phyloP scores from a whole-genome alignment of 2,329 filamentous ascomycete genomes.

The Cadophora malorum region DNA sequence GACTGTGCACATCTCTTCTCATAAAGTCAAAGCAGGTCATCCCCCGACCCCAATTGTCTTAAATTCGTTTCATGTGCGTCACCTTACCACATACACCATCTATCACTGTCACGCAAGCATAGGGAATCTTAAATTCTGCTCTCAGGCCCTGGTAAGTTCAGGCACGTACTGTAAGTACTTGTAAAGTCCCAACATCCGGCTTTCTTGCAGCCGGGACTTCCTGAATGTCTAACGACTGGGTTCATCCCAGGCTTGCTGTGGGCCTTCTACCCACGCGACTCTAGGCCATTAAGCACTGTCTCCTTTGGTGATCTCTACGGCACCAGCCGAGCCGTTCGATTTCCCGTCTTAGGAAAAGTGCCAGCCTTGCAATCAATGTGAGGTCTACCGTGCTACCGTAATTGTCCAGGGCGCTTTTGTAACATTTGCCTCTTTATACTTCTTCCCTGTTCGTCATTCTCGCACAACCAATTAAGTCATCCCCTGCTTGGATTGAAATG shows the following conservation, averaged over 20 bases:
- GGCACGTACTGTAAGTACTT: neutral
- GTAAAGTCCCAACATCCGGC: neutral
- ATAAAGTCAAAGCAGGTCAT: slow-evolving; percentile 25
- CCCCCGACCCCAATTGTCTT: slow-evolving; percentile 28
- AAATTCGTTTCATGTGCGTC: slow-evolving; percentile 27
- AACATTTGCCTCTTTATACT: too few species aligned
- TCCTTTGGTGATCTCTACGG: slow-evolving; percentile 1
- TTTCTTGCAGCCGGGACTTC: neutral
- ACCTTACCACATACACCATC: neutral
- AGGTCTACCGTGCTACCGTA: neutral
- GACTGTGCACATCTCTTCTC: neutral
- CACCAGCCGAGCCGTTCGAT: slow-evolving; percentile 12
- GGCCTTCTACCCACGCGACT: neutral
- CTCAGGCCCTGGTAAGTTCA: neutral
- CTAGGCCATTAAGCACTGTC: neutral
- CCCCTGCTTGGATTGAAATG: too few species aligned
- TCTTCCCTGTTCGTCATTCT: too few species aligned
- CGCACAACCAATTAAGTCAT: too few species aligned
- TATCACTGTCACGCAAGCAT: slow-evolving; percentile 7
- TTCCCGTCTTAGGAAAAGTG: neutral
- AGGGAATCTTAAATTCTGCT: slow-evolving; percentile 1
- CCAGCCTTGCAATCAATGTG: slow-evolving; percentile 4
- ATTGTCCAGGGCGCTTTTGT: too few species aligned
- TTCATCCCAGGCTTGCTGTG: slow-evolving; percentile 4
- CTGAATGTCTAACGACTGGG: neutral